Evolutionary conservation across 441 rosid genomes (phyloP), one percentile per base, ranked within the genome.

Genomic region (Pelargonium australe): DNA sequence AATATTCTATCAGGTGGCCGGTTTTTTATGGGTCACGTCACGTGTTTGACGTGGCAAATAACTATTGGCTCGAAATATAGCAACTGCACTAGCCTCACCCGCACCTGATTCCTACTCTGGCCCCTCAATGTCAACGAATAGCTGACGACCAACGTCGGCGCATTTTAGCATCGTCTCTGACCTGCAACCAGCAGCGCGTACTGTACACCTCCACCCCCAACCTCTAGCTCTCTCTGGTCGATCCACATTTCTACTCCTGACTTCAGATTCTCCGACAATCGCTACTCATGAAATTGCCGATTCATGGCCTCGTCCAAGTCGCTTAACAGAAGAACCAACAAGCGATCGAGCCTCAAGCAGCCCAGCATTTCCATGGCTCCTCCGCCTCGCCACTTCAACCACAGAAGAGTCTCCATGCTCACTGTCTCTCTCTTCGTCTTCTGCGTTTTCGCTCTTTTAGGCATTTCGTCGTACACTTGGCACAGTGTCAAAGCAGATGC

Each of bases 381-480:
- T 28, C 31, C 31, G 31, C 12, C 73, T 51, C 71, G 55, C 58
- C 70, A 64, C 51, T 83, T 79, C 80, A 14, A 62, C 74, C 14
- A 61, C 78, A 73, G 68, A 67, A 82, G 57, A 73, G 14, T 81
- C 69, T 73, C 79, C 20, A 67, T 81, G 1, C 66, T 72, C 49
- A 64, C 80, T 47, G 75, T 84, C 13, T 63, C 80, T 4, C 70
- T 81, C 61, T 65, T 85, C 72, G 41, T 78, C 43, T 68, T 84
- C 69, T 69, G 71, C 66, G 70, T 77, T 41, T 0, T 87, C 14
- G 55, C 80, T 25, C 72, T 88, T 41, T 73, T 84, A 19, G 81
- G 82, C 74, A 17, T 87, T 82, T 88, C 86, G 5, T 80, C 83
- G 72, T 80, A 68, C 70, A 45, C 65, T 2, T 62, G 77, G 82